These are phyloP conservation scores for Ichthyophthirius multifiliis DNA, from an alignment of 169 alveolate species.

Conservation along the genomic window DNA sequence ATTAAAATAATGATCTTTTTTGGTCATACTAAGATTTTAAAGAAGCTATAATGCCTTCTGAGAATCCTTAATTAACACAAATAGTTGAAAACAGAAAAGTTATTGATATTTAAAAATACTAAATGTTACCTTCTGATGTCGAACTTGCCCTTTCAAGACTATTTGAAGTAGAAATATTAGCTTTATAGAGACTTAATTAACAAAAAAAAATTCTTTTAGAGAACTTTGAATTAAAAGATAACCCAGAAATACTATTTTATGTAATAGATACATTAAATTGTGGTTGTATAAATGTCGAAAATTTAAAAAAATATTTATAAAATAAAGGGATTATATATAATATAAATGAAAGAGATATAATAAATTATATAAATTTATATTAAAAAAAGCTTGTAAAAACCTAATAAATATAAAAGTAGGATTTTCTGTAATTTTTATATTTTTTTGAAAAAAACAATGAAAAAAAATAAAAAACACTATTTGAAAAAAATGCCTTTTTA, in stretches of 20 bases:
- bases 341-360: neutral
- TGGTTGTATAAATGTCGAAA: slow-evolving; percentile 5
- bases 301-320: neutral
- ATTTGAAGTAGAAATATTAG: neutral
- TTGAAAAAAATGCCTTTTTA: too few relatives aligned
- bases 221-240: neutral
- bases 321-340: neutral
- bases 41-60: neutral
- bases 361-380: too few relatives aligned
- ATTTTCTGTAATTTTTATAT: too few relatives aligned
- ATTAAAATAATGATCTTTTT: slow-evolving; percentile 9
- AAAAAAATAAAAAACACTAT: too few relatives aligned
- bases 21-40: neutral
- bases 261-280: neutral
- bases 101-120: neutral
- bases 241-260: neutral
- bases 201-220: neutral
- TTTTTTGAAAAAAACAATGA: too few relatives aligned
- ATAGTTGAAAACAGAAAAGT: neutral
- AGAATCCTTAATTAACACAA: neutral
- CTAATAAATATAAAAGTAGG: too few relatives aligned
- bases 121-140: slow-evolving; percentile 2
- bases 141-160: slow-evolving; percentile 9
- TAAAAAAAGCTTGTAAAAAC: too few relatives aligned
- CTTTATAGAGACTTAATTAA: neutral